A percentile compares a stretch with the other conserved stretches of the same genome.
These are phyloP conservation scores for Poa pratensis DNA, from an alignment of 176 grass and related monocot genomes.

Conservation along the genomic window DNA sequence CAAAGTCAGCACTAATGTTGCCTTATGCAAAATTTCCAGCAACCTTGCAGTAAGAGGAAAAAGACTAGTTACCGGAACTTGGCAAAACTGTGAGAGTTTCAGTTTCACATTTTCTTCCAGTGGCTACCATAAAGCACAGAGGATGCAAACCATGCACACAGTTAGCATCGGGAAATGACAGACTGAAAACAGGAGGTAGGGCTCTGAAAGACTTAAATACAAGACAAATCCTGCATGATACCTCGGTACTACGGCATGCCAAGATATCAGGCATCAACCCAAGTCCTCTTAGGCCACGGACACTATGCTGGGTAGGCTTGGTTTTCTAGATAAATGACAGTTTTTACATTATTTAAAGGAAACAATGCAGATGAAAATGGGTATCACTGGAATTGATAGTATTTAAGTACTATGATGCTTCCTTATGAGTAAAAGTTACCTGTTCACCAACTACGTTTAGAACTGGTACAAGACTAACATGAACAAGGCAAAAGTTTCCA, in stretches of 20 bases:
- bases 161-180: neutral
- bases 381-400: neutral
- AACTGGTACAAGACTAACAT: slow-evolving; percentile 98
- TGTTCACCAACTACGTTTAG: slow-evolving; percentile 95
- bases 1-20: slow-evolving; percentile 32
- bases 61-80: slow-evolving; percentile 67
- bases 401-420: neutral
- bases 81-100: slow-evolving; percentile 94
- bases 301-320: slow-evolving; percentile 97
- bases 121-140: slow-evolving; percentile 59
- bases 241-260: slow-evolving; percentile 90
- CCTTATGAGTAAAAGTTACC: slow-evolving; percentile 52
- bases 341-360: slow-evolving; percentile 38
- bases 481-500: slow-evolving; percentile 94
- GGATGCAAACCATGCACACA: slow-evolving; percentile 31
- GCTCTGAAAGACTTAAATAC: neutral
- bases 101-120: slow-evolving; percentile 86
- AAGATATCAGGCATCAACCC: slow-evolving; percentile 94
- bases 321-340: slow-evolving; percentile 75
- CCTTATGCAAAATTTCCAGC: neutral
- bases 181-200: neutral
- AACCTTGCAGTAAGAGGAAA: neutral
- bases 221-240: slow-evolving; percentile 27
- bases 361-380: slow-evolving; percentile 25
- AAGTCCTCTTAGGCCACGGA: slow-evolving; percentile 87